Conservation (phyloP, 208 protist genomes). For the Strigomonas galati region DNA sequence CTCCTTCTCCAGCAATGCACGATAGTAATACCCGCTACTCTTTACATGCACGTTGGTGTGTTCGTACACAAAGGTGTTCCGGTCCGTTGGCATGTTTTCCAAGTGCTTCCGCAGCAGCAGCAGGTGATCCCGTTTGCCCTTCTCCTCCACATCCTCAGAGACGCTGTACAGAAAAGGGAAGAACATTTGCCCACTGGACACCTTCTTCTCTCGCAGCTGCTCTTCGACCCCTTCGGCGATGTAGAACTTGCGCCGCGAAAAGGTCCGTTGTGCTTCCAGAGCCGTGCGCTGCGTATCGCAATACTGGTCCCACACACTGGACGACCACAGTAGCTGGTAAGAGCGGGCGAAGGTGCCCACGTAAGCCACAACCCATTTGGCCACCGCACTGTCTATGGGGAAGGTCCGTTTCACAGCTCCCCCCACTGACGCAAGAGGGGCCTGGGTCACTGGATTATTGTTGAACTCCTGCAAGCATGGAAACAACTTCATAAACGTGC, state of each 20-base stretch:
- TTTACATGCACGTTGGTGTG: background rate
- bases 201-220: constrained; percentile 2
- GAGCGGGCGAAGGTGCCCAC: background rate
- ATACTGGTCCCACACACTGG: background rate
- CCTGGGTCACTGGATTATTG: constrained; percentile 14
- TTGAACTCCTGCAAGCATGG: constrained; percentile 41
- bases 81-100: background rate
- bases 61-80: background rate
- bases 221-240: constrained; percentile 18
- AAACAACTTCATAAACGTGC: too few species aligned
- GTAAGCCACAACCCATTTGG: background rate
- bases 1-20: constrained; percentile 12
- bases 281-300: constrained; percentile 1
- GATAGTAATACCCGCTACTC: constrained; percentile 6
- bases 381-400: too few species aligned
- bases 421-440: too few species aligned
- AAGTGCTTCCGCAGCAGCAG: constrained; percentile 6
- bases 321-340: background rate
- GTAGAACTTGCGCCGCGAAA: background rate
- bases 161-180: background rate
- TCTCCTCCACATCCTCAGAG: background rate
- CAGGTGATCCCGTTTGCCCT: background rate
- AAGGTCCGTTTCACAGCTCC: too few species aligned
- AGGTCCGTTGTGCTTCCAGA: constrained; percentile 8
- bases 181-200: background rate